Evolutionary conservation across 1,284 basidiomycete genomes (phyloP).

Genomic region (Moesziomyces parantarcticus): DNA sequence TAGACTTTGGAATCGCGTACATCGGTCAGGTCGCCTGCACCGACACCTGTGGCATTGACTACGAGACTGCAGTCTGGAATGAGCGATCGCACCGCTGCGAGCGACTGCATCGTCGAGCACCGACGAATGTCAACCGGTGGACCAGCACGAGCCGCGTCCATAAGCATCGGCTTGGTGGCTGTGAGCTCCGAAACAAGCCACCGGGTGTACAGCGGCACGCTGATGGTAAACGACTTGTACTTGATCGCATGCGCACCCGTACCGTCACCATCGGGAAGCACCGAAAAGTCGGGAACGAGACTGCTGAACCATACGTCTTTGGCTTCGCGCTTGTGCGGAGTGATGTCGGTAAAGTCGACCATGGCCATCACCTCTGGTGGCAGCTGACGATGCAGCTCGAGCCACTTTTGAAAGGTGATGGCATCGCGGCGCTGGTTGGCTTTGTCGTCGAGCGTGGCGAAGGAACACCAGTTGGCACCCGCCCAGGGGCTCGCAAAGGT

Average conservation of each 20-base stretch:
- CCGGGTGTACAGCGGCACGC: constrained; percentile 50
- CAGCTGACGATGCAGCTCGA: constrained; percentile 32
- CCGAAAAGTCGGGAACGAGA: constrained; percentile 33
- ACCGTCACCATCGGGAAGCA: constrained; percentile 17
- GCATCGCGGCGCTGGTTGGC: constrained; percentile 35
- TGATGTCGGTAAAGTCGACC: constrained; percentile 51
- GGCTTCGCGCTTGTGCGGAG: constrained; percentile 19
- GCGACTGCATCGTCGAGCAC: constrained; percentile 24
- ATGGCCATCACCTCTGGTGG: constrained; percentile 46
- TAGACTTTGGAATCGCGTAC: constrained; percentile 79
- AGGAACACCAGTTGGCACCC: constrained; percentile 78
- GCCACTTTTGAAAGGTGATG: constrained; percentile 48
- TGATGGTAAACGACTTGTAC: constrained; percentile 54
- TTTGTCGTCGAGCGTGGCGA: constrained; percentile 68
- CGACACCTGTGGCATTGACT: constrained; percentile 71
- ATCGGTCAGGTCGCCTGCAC: constrained; percentile 54
- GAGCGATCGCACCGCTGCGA: constrained; percentile 21
- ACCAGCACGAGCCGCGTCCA: constrained; percentile 16
- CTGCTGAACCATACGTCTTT: constrained; percentile 51
- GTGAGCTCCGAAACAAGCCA: constrained; percentile 53
- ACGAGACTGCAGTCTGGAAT: constrained; percentile 58
- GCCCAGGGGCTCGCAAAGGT: constrained; percentile 79
- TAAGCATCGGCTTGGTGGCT: constrained; percentile 3
- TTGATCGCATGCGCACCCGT: constrained; percentile 29
- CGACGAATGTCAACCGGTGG: constrained; percentile 46